Conservation (phyloP, 805 yeast species). For the Candida orba region DNA sequence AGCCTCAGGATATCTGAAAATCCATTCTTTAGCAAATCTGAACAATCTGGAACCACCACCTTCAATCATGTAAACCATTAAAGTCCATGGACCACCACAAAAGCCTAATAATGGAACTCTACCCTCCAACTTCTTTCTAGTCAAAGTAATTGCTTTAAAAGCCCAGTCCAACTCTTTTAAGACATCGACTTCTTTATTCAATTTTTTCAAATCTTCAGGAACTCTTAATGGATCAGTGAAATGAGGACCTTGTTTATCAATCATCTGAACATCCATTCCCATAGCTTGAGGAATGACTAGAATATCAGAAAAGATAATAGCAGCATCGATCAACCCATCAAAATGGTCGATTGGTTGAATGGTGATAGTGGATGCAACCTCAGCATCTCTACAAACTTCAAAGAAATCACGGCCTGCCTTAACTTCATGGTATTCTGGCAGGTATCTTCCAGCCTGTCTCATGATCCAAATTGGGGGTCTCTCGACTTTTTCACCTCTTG, state of each 20-base stretch:
- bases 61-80: conserved; percentile 93
- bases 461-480: conserved; percentile 98
- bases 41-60: conserved; percentile 94
- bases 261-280: conserved; percentile 93
- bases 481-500: conserved; percentile 80
- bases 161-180: conserved; percentile 86
- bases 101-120: conserved; percentile 93
- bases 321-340: conserved; percentile 89
- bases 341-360: conserved; percentile 92
- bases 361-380: conserved; percentile 87
- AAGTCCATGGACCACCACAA: conserved; percentile 97
- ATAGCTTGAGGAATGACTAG: conserved; percentile 96
- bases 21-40: conserved; percentile 88
- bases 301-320: conserved; percentile 93
- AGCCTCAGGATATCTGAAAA: conserved; percentile 69
- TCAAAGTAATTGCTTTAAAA: conserved; percentile 82
- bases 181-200: conserved; percentile 63
- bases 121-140: conserved; percentile 81
- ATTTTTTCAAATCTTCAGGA: conserved; percentile 56
- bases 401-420: conserved; percentile 85
- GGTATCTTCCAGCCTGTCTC: conserved; percentile 96
- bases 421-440: conserved; percentile 85
- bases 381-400: conserved; percentile 92
- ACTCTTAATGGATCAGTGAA: conserved; percentile 82
- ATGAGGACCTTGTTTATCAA: conserved; percentile 91